These are phyloP conservation scores for Triticum dicoccoides DNA, from an alignment of 176 grass and related monocot species.

Conservation along the genomic window DNA sequence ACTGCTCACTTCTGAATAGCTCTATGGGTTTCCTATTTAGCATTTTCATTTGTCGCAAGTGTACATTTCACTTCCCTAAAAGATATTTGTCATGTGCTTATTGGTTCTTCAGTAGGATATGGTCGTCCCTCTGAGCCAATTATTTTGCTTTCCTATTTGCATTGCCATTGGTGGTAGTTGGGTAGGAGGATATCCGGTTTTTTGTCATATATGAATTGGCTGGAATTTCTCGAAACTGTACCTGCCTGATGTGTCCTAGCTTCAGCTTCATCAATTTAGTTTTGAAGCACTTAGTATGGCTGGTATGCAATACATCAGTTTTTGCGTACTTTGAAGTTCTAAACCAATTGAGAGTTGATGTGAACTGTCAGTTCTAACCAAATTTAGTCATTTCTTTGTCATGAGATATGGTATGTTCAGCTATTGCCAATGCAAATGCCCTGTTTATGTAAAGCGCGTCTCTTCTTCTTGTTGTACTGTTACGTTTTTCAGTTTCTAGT, in stretches of 20 bases:
- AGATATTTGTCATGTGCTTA: background rate
- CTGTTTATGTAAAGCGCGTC: background rate
- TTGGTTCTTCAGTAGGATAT: constrained; percentile 11
- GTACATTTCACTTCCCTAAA: background rate
- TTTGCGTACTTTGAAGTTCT: background rate
- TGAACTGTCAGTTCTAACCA: background rate
- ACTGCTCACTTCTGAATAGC: background rate
- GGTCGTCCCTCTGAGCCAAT: background rate
- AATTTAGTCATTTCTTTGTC: background rate
- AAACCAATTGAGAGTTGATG: background rate
- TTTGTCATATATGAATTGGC: constrained; percentile 21
- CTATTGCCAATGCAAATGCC: background rate
- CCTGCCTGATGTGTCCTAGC: background rate
- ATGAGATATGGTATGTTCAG: background rate
- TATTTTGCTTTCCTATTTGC: constrained; percentile 19
- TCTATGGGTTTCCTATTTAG: background rate
- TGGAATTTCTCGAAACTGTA: background rate
- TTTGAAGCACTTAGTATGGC: background rate
- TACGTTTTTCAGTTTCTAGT: background rate
- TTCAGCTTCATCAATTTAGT: background rate
- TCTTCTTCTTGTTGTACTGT: background rate
- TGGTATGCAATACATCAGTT: background rate
- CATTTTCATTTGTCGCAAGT: background rate
- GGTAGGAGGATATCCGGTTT: constrained; percentile 15
- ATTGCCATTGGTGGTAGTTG: constrained; percentile 7